phyloP scores from a whole-genome alignment of 306 rosid species.

The Malus sieversii region DNA sequence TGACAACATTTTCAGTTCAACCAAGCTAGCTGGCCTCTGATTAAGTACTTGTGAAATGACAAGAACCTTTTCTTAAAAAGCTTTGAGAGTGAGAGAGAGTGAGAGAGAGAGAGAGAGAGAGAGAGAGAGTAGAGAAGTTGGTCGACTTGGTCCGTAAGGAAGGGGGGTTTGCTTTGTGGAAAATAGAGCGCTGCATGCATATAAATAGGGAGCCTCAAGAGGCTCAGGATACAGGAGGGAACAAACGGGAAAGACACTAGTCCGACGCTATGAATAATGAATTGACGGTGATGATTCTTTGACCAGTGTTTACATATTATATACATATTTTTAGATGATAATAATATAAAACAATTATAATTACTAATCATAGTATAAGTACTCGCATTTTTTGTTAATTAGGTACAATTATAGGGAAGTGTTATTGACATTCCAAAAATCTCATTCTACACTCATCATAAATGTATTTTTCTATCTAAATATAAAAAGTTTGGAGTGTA shows the following conservation, averaged over 20 bases:
- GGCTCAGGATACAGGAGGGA: not conserved
- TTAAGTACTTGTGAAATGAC: not conserved
- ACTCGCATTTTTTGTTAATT: not conserved
- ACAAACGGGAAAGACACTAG: not conserved
- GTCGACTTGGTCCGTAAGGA: not conserved
- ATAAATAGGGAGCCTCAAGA: constrained; percentile 24
- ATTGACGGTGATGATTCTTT: constrained; percentile 4
- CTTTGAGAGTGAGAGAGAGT: not conserved
- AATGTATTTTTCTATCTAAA: too few relatives aligned
- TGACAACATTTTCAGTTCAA: constrained; percentile 41
- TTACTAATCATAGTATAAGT: not conserved
- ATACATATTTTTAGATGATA: not conserved
- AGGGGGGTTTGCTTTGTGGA: constrained; percentile 10
- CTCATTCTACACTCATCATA: too few relatives aligned
- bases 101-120: not conserved
- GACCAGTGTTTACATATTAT: constrained; percentile 1
- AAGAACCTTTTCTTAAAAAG: not conserved
- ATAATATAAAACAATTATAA: too few relatives aligned
- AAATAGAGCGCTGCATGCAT: constrained; percentile 2
- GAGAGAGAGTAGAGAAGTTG: not conserved
- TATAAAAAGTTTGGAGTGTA: too few relatives aligned
- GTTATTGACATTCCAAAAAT: too few relatives aligned
- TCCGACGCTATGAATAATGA: constrained; percentile 7
- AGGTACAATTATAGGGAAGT: not conserved
- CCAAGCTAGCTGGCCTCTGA: not conserved